These are phyloP conservation scores for Avena insularis DNA, from an alignment of 176 grass and related monocot genomes.

Conservation along the genomic window DNA sequence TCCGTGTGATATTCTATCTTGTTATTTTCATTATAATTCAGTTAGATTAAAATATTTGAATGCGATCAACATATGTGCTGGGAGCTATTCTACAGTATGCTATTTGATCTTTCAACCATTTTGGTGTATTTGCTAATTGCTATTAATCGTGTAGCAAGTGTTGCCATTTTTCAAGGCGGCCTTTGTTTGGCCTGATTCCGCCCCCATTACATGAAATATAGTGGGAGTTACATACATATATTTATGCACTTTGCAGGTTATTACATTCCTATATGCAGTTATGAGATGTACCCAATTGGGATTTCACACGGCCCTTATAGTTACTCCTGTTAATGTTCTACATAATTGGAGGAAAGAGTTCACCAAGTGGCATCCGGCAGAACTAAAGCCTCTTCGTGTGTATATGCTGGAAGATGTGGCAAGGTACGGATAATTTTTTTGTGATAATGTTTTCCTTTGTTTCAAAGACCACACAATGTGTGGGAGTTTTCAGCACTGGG, in stretches of 20 bases:
- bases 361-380: conserved; percentile 78
- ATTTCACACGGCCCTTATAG: conserved; percentile 78
- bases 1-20: conserved; percentile 45
- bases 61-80: conserved; percentile 1
- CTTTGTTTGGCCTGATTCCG: conserved; percentile 22
- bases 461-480: background rate
- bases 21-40: conserved; percentile 24
- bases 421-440: conserved; percentile 57
- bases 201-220: conserved; percentile 26
- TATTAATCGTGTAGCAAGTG: background rate
- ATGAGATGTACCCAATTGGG: conserved; percentile 76
- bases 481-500: no score
- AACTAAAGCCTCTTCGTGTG: conserved; percentile 80
- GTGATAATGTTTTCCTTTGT: conserved; percentile 50
- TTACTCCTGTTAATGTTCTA: conserved; percentile 98
- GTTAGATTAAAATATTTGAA: conserved; percentile 15
- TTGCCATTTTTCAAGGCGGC: background rate
- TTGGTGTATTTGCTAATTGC: conserved; percentile 23
- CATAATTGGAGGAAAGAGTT: conserved; percentile 98
- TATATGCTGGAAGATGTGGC: conserved; percentile 91
- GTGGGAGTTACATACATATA: conserved; percentile 32
- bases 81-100: background rate
- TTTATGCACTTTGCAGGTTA: conserved; percentile 71
- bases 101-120: conserved; percentile 5
- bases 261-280: conserved; percentile 91